Conservation (phyloP, 2,329 filamentous ascomycete species). For the Stagonosporopsis vannaccii region DNA sequence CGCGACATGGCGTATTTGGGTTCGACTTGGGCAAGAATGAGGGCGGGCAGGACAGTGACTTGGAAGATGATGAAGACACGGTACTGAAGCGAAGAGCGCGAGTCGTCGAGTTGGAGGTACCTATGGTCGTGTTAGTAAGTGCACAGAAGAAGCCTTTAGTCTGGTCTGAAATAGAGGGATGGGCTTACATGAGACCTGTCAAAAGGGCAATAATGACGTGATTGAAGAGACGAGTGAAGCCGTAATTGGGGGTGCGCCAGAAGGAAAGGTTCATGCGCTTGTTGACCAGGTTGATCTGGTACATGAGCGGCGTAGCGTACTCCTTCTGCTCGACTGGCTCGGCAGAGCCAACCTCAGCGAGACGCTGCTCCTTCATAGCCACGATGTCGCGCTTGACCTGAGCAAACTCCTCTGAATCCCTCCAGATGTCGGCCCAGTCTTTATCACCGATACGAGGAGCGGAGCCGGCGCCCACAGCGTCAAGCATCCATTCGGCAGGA, state of each 20-base stretch:
- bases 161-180: not conserved
- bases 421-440: slow-evolving; percentile 85
- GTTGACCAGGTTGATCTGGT: slow-evolving; percentile 80
- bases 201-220: slow-evolving; percentile 80
- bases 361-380: slow-evolving; percentile 69
- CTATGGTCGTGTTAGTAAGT: not conserved
- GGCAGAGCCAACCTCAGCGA: slow-evolving; percentile 54
- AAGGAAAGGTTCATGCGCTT: slow-evolving; percentile 77
- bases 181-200: slow-evolving; percentile 74
- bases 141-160: not conserved
- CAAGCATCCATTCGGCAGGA: slow-evolving; percentile 80
- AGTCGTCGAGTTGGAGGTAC: slow-evolving; percentile 76
- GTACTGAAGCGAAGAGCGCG: slow-evolving; percentile 79
- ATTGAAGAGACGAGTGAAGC: slow-evolving; percentile 86
- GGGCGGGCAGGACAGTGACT: slow-evolving; percentile 80
- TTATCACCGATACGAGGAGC: slow-evolving; percentile 73
- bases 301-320: slow-evolving; percentile 79
- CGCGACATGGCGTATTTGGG: slow-evolving; percentile 82
- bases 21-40: slow-evolving; percentile 85
- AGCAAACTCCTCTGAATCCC: slow-evolving; percentile 73
- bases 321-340: slow-evolving; percentile 68
- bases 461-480: slow-evolving; percentile 80
- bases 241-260: slow-evolving; percentile 88
- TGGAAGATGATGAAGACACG: slow-evolving; percentile 92
- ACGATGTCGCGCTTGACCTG: slow-evolving; percentile 71